Evolutionary conservation across 352 stramenopile genomes (phyloP).

Genomic region (Pythium utonaiense): DNA sequence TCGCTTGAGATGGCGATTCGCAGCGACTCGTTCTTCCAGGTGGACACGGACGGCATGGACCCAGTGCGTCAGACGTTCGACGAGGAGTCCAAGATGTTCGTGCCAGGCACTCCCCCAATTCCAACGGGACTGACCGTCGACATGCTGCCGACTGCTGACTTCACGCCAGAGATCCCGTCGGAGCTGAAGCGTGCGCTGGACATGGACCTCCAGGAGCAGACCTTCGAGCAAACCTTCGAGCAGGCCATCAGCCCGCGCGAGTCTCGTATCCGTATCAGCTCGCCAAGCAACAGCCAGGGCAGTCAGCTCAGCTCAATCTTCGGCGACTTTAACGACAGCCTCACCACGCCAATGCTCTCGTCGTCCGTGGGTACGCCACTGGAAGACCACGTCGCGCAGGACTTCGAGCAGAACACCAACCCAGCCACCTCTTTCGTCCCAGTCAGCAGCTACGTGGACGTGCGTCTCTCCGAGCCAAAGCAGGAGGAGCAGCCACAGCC

Average conservation of each 20-base stretch:
- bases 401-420: slow-evolving; percentile 2
- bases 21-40: slow-evolving; percentile 46
- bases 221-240: not conserved
- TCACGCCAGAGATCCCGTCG: slow-evolving; percentile 37
- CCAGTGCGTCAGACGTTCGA: slow-evolving; percentile 43
- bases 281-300: slow-evolving; percentile 5
- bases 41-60: slow-evolving; percentile 48
- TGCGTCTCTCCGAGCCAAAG: slow-evolving; percentile 1
- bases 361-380: slow-evolving; percentile 15
- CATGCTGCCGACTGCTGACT: slow-evolving; percentile 39
- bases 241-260: slow-evolving; percentile 3
- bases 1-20: slow-evolving; percentile 25
- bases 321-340: slow-evolving; percentile 8
- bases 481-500: not conserved
- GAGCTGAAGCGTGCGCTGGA: slow-evolving; percentile 7
- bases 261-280: slow-evolving; percentile 19
- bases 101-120: slow-evolving; percentile 46
- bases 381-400: slow-evolving; percentile 5
- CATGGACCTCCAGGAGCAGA: not conserved
- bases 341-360: slow-evolving; percentile 19
- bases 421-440: not conserved
- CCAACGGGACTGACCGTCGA: slow-evolving; percentile 42
- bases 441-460: slow-evolving; percentile 6
- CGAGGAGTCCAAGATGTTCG: slow-evolving; percentile 32
- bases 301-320: slow-evolving; percentile 10